These are phyloP conservation scores for Aspergillus sclerotialis DNA, from an alignment of 2,329 filamentous ascomycete species.

Conservation along the genomic window DNA sequence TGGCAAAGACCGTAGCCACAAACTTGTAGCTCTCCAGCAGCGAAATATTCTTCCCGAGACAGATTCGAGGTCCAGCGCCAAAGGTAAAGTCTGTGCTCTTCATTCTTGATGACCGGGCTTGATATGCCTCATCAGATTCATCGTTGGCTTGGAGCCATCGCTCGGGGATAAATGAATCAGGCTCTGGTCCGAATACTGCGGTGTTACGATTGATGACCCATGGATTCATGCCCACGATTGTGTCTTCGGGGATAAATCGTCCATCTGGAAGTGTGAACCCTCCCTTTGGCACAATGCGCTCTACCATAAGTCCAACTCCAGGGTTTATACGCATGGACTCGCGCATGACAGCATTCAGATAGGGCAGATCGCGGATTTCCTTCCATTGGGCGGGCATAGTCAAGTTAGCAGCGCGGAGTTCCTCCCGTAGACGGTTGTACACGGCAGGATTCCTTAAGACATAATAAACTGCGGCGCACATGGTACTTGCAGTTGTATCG, in stretches of 20 bases:
- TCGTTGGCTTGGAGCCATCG: conserved; percentile 18
- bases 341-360: conserved; percentile 47
- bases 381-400: conserved; percentile 13
- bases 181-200: conserved; percentile 62
- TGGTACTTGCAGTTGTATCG: conserved; percentile 31
- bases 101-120: conserved; percentile 13
- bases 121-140: conserved; percentile 8
- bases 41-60: conserved; percentile 11
- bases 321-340: conserved; percentile 48
- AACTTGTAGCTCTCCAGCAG: conserved; percentile 16
- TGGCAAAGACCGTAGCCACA: conserved; percentile 28
- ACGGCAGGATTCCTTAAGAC: conserved; percentile 11
- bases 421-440: conserved; percentile 10
- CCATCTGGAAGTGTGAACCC: conserved; percentile 23
- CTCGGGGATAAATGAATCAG: conserved; percentile 45
- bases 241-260: conserved; percentile 28
- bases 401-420: conserved; percentile 11
- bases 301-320: conserved; percentile 41
- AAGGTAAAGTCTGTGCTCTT: conserved; percentile 14
- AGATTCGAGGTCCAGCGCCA: conserved; percentile 12
- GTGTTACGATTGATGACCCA: conserved; percentile 66
- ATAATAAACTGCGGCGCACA: conserved; percentile 23
- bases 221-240: conserved; percentile 52
- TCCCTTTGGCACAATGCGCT: conserved; percentile 42
- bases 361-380: conserved; percentile 20